Evolutionary conservation across 306 rosid species (phyloP).

Genomic region (Cercis canadensis): DNA sequence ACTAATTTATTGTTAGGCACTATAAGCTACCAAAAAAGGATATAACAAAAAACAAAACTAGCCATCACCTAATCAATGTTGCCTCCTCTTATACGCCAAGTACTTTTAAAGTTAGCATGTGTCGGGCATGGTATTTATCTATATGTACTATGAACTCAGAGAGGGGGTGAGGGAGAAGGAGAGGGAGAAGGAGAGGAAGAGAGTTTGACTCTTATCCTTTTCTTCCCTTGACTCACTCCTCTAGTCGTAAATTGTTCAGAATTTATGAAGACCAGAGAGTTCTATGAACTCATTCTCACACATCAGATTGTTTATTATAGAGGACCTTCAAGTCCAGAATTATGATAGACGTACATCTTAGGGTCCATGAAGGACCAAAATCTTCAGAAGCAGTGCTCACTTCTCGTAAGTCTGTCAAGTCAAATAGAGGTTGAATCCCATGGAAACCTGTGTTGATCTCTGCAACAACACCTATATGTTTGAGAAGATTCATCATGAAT

Average conservation of each 20-base stretch:
- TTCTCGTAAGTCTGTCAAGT: conserved; percentile 57
- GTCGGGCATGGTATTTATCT: not conserved
- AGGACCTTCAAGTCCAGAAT: conserved; percentile 3
- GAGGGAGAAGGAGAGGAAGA: not conserved
- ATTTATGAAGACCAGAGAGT: not conserved
- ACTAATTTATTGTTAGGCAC: too few relatives aligned
- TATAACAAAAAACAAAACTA: not conserved
- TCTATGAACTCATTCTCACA: not conserved
- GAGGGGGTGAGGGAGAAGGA: not conserved
- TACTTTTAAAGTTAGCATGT: conserved; percentile 4
- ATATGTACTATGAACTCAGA: not conserved
- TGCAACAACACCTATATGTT: not conserved
- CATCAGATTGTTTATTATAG: too few relatives aligned
- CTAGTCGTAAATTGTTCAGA: too few relatives aligned
- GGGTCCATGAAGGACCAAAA: conserved; percentile 35
- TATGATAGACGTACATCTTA: not conserved
- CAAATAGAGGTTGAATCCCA: conserved; percentile 4
- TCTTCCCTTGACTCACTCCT: not conserved
- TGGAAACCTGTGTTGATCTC: conserved; percentile 8
- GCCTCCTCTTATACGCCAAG: not conserved
- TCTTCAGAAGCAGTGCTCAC: conserved; percentile 45
- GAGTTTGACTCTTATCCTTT: not conserved
- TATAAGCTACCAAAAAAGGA: too few relatives aligned
- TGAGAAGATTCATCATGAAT: not conserved
- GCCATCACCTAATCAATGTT: not conserved